Evolutionary conservation across 805 yeast genomes (phyloP), one percentile per base, ranked within the genome.

Genomic region (Candida ovalis): DNA sequence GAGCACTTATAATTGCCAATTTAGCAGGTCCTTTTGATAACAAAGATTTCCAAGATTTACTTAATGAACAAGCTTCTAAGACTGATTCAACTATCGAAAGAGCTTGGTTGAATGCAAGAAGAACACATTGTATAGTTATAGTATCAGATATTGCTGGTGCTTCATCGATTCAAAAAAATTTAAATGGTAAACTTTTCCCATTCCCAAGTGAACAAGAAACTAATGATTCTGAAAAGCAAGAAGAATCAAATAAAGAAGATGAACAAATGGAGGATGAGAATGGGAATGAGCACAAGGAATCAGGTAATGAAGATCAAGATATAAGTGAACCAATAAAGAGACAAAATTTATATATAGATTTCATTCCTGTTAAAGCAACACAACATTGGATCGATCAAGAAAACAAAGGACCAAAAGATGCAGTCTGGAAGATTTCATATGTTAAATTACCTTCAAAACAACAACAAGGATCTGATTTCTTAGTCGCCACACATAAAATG

Each of bases 341-440:
- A 51, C 59, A 56, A 42, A 62, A 62, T 9, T 49, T 73, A 32
- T 74, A 58, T 54, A 68, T 72, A 38, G 78, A 74, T 52, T 75
- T 59, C 52, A 67, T 75, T 37, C 77, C 77, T 0, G 76, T 72
- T 21, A 70, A 71, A 51, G 76, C 75, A 17, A 64, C 73, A 3
- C 70, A 69, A 46, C 66, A 64, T 38, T 74, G 78, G 77, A 71
- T 74, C 15, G 75, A 65, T 52, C 76, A 74, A 55, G 80, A 74
- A 50, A 71, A 68, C 45, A 61, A 59, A 37, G 75, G 73, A 12
- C 77, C 80, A 10, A 57, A 59, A 37, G 70, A 74, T 55, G 78
- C 76, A 1, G 57, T 71, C 42, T 75, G 80, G 78, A 67, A 67
- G 44, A 58, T 75, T n/a, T 64, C 66, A 17, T 74, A 69, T 49